Evolutionary conservation across 345 rosid species (phyloP).

Genomic region (Geranium brycei): DNA sequence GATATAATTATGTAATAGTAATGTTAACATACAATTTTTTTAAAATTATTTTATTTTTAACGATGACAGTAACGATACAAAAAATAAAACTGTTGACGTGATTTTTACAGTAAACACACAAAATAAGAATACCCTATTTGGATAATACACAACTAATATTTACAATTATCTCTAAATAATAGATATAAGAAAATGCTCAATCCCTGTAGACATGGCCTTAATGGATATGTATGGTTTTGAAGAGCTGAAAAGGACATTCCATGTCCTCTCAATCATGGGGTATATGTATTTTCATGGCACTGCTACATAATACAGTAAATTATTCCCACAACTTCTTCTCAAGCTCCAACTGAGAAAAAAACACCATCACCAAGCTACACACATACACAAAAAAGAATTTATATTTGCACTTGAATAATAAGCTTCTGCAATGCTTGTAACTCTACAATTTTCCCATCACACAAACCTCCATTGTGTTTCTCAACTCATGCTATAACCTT

Average conservation of each 20-base stretch:
- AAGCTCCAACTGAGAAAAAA: neutral
- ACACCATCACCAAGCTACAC: neutral
- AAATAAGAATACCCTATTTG: no score
- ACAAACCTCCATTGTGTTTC: conserved; percentile 26
- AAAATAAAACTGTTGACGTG: no score
- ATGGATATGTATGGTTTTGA: neutral
- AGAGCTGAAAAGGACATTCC: conserved; percentile 23
- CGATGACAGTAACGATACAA: no score
- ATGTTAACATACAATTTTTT: no score
- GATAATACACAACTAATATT: no score
- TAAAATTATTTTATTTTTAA: no score
- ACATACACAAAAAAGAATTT: conserved; percentile 14
- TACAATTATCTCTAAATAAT: no score
- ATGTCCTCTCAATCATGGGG: conserved; percentile 10
- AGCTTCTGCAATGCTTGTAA: conserved; percentile 27
- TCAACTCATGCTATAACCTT: conserved; percentile 15
- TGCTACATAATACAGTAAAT: no score
- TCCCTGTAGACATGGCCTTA: neutral
- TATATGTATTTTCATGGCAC: no score
- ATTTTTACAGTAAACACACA: no score
- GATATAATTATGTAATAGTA: no score
- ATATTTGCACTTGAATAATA: conserved; percentile 22
- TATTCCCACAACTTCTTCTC: neutral
- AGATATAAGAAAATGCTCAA: conserved; percentile 8
- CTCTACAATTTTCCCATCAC: conserved; percentile 40